Conservation (phyloP, 2,329 filamentous ascomycete genomes). For the Cladobotryum protrusum region DNA sequence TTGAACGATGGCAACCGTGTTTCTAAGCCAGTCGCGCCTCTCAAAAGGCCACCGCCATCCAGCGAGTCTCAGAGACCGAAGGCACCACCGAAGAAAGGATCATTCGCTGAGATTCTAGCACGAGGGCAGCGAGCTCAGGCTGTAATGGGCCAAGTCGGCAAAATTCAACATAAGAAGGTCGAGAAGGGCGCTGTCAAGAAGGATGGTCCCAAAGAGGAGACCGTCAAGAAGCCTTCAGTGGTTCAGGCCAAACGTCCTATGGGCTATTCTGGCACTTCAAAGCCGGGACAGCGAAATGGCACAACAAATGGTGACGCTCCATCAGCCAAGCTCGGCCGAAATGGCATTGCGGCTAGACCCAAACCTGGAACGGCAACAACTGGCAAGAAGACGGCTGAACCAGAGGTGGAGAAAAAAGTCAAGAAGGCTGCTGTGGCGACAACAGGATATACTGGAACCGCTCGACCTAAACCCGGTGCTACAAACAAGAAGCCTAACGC, state of each 20-base stretch:
- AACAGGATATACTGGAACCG: conserved; percentile 60
- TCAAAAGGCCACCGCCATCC: conserved; percentile 19
- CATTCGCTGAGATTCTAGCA: conserved; percentile 68
- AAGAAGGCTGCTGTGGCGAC: conserved; percentile 58
- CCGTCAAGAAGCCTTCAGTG: conserved; percentile 24
- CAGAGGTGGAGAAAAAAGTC: conserved; percentile 47
- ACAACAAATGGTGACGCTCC: conserved; percentile 10
- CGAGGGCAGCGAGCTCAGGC: conserved; percentile 61
- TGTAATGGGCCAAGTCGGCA: conserved; percentile 56
- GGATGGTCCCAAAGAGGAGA: conserved; percentile 34
- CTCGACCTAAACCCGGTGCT: conserved; percentile 46
- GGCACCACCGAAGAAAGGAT: conserved; percentile 61
- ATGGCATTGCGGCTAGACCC: conserved; percentile 3
- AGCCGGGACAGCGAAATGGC: conserved; percentile 21
- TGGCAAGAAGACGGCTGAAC: conserved; percentile 19
- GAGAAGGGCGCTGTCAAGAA: conserved; percentile 55
- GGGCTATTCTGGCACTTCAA: conserved; percentile 29
- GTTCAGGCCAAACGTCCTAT: conserved; percentile 19
- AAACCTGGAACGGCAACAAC: not conserved
- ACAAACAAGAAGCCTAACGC: conserved; percentile 26
- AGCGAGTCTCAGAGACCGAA: conserved; percentile 35
- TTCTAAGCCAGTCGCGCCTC: conserved; percentile 15
- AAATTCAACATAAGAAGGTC: conserved; percentile 68
- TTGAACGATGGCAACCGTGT: conserved; percentile 2
- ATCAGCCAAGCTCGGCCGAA: conserved; percentile 4